Percentiles rank a stretch among this genome's conserved stretches.
These are phyloP conservation scores for Aureobasidium sp. DNA, from an alignment of 2,329 filamentous ascomycete genomes.

Conservation along the genomic window DNA sequence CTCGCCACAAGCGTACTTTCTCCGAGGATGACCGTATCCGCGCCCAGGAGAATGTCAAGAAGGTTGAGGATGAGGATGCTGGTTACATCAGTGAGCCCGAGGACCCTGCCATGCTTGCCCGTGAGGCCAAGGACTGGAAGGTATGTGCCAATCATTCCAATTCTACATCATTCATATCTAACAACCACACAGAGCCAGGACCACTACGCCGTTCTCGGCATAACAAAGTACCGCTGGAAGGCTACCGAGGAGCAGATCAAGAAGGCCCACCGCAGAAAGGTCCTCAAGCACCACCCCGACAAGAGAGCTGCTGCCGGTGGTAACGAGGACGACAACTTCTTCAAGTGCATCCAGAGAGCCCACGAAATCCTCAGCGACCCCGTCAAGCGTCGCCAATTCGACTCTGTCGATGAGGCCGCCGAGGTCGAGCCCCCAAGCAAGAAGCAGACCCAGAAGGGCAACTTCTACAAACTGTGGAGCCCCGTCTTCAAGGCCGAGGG, in stretches of 20 bases:
- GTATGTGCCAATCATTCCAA: conserved; percentile 40
- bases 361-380: conserved; percentile 91
- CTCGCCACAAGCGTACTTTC: conserved; percentile 93
- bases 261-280: conserved; percentile 98
- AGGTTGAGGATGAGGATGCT: conserved; percentile 83
- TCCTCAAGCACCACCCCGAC: conserved; percentile 96
- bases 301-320: conserved; percentile 91
- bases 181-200: conserved; percentile 64
- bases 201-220: conserved; percentile 91
- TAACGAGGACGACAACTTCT: conserved; percentile 93
- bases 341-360: conserved; percentile 99
- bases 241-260: conserved; percentile 98
- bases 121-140: conserved; percentile 99
- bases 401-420: conserved; percentile 90
- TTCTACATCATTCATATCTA: not conserved
- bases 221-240: conserved; percentile 85
- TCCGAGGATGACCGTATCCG: conserved; percentile 97
- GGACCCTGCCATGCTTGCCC: conserved; percentile 82
- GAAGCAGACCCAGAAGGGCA: conserved; percentile 65
- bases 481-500: conserved; percentile 84
- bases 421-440: conserved; percentile 88
- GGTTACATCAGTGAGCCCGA: conserved; percentile 91
- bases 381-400: conserved; percentile 85
- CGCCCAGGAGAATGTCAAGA: conserved; percentile 90
- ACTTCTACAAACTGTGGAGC: conserved; percentile 94